A percentile compares a stretch with the other conserved stretches of the same genome.
Conservation (phyloP, 2,329 filamentous ascomycete species). For the Chaetomiaceae sp. region DNA sequence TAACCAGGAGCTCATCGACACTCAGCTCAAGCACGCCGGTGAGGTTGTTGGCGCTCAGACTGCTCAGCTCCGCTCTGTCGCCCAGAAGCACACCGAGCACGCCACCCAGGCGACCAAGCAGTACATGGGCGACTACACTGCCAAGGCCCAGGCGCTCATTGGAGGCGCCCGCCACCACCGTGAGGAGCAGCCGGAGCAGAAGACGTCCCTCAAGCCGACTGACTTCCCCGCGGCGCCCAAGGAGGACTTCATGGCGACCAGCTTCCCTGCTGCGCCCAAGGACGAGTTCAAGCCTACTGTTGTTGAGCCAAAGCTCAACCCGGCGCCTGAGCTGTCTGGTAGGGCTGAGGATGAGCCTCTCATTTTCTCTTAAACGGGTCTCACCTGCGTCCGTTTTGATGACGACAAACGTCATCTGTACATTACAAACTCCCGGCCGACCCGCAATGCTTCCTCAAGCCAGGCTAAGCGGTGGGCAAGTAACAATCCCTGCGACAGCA, state of each 20-base stretch:
- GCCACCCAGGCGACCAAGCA: conserved; percentile 62
- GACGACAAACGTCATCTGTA: not conserved
- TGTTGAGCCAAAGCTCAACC: not conserved
- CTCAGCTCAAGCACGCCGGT: conserved; percentile 54
- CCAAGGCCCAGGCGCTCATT: conserved; percentile 63
- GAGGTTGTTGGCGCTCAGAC: conserved; percentile 60
- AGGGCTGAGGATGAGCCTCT: conserved; percentile 1
- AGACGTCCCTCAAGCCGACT: conserved; percentile 35
- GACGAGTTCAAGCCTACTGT: not conserved
- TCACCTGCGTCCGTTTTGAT: not conserved
- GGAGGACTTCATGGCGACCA: conserved; percentile 32
- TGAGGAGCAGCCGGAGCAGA: conserved; percentile 8
- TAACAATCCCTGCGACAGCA: not conserved
- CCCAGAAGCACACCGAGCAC: conserved; percentile 60
- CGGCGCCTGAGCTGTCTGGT: conserved; percentile 1
- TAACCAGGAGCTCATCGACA: conserved; percentile 67
- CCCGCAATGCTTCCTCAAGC: not conserved
- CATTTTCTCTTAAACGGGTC: not conserved
- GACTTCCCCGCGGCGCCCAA: conserved; percentile 47
- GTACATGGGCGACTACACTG: conserved; percentile 63
- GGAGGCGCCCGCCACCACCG: conserved; percentile 36
- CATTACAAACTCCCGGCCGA: not conserved
- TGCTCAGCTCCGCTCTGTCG: conserved; percentile 56
- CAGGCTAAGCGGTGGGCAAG: not conserved
- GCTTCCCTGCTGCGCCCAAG: not conserved